Conservation (phyloP, 108 stramenopile genomes). For the Nitzschia sp. region DNA sequence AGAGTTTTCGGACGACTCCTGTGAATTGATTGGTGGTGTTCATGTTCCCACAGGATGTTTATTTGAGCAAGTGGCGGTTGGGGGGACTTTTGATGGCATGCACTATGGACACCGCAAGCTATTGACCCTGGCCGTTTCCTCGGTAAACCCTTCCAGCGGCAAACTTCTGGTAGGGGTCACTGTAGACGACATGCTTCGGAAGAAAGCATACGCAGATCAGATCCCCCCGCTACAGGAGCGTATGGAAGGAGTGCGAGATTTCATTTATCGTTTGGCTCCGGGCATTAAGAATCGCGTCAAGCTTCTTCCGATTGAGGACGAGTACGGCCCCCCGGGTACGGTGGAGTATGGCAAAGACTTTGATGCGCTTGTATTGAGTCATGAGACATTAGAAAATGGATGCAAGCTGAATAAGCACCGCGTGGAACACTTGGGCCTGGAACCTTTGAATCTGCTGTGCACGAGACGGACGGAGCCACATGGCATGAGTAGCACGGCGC, state of each 20-base stretch:
- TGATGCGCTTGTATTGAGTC: conserved; percentile 82
- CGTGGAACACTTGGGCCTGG: conserved; percentile 49
- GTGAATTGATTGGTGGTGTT: conserved; percentile 51
- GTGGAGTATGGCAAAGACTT: conserved; percentile 50
- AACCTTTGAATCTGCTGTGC: conserved; percentile 76
- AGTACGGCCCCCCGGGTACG: conserved; percentile 80
- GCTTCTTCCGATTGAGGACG: conserved; percentile 72
- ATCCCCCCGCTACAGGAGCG: conserved; percentile 69
- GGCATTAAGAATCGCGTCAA: conserved; percentile 84
- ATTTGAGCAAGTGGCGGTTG: conserved; percentile 81
- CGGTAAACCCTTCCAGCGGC: conserved; percentile 71
- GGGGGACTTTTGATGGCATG: conserved; percentile 94
- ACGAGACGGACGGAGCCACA: conserved; percentile 85
- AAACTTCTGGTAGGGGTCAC: conserved; percentile 79
- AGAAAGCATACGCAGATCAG: conserved; percentile 68
- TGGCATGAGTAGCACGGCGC: conserved; percentile 86
- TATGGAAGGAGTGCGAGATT: conserved; percentile 66
- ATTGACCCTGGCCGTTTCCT: conserved; percentile 81
- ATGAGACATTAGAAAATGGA: conserved; percentile 83
- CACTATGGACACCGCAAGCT: conserved; percentile 93
- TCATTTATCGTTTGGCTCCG: conserved; percentile 78
- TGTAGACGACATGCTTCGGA: conserved; percentile 76
- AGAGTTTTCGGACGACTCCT: conserved; percentile 14
- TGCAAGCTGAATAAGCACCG: conserved; percentile 72
- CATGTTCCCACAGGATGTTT: conserved; percentile 56